Base-by-base conservation (phyloP, 768 basidiomycete genomes). In the Polyporus arcularius region DNA sequence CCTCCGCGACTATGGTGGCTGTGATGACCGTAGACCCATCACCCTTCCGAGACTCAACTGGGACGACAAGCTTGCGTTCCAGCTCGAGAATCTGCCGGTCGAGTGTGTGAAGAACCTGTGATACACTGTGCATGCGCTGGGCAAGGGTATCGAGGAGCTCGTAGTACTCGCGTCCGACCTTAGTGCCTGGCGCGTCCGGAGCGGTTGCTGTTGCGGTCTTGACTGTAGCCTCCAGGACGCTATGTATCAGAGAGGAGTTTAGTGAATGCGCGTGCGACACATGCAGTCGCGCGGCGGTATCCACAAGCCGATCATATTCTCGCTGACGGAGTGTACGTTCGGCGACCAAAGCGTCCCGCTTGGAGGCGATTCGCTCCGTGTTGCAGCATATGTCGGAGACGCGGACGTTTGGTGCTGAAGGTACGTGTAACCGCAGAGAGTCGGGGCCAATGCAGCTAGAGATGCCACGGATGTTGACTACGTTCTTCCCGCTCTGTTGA, bases 321-420 rank as follows among this genome's bases (percentile, higher is more conserved):
- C 45, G 58, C 60, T 21, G 28, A 67, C 56, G 15, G 75, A 7
- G 73, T 4, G 76, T 46, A 16, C 38, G 4, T 35, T 35, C 11
- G 35, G 35, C n/a, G n/a, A 2, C 4, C 21, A 18, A 26, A 4
- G 21, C 4, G 1, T 7, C 10, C 3, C 41, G 54, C 15, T 39
- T 35, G 35, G 35, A 50, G 53, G 16, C 31, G 35, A 35, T 6
- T 35, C 3, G 7, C 35, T 35, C 35, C 7, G 11, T 21, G 26
- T 76, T 81, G 70, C 81, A 84, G n/a, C 81, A 78, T 32, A 86
- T 80, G 69, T 86, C 85, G 61, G 80, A 78, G 10, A 87, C 74
- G 60, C 80, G 80, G 7, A 80, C 79, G 32, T 74, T 71, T 4
- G 75, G 77, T 10, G 51, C 49, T 11, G 35, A 35, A 12, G 83